A percentile compares a stretch with the other conserved stretches of the same genome.
These are phyloP conservation scores for Gracilaria domingensis DNA, from an alignment of 23 red algal species.

Conservation along the genomic window DNA sequence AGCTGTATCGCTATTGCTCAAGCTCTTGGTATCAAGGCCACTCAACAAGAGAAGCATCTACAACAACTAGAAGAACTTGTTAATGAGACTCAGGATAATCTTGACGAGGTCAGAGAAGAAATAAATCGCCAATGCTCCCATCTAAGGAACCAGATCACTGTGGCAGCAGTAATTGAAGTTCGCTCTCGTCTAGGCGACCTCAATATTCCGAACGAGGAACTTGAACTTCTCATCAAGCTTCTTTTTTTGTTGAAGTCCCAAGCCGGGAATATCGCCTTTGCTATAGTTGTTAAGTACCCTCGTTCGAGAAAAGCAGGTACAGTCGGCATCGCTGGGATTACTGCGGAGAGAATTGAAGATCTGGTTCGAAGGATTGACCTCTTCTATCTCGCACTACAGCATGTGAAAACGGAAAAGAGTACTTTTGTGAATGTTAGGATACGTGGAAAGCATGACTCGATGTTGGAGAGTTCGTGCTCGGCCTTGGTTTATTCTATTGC, in stretches of 20 bases:
- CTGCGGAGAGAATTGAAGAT: constrained; percentile 1
- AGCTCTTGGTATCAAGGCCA: too few species aligned
- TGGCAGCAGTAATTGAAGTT: too few species aligned
- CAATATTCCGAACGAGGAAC: neutral
- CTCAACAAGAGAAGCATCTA: too few species aligned
- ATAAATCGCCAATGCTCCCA: too few species aligned
- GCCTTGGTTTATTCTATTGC: neutral
- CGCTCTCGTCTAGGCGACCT: too few species aligned
- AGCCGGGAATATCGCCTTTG: neutral
- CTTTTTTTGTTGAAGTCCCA: neutral
- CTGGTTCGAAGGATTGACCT: neutral
- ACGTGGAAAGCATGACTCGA: neutral
- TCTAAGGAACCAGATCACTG: too few species aligned
- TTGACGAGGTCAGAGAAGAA: too few species aligned
- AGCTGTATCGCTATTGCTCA: too few species aligned
- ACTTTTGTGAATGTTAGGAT: constrained; percentile 7
- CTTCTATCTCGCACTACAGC: neutral
- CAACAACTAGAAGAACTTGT: too few species aligned
- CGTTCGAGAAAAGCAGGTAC: neutral
- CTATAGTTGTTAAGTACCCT: constrained; percentile 6
- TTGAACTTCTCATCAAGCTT: constrained; percentile 4
- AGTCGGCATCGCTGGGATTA: neutral
- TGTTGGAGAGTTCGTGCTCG: neutral
- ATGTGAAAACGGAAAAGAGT: neutral
- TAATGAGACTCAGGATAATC: too few species aligned